Conservation (phyloP, 108 stramenopile genomes). For the Fragilaria radians region DNA sequence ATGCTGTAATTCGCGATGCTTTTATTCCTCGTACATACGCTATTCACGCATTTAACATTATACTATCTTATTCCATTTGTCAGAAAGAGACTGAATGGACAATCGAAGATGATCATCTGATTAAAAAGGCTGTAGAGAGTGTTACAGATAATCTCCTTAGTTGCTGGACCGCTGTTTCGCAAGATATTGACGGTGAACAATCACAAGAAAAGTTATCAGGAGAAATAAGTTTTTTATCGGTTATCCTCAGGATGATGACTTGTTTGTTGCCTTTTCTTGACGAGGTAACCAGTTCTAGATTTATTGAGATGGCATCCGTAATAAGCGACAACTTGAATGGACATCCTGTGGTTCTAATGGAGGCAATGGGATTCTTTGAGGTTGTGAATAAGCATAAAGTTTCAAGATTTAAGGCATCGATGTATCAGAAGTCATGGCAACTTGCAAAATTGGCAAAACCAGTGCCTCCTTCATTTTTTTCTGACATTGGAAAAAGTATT, state of each 20-base stretch:
- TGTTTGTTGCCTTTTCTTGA: conserved; percentile 49
- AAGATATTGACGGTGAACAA: conserved; percentile 47
- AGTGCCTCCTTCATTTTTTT: background rate
- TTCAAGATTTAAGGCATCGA: background rate
- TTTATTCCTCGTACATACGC: conserved; percentile 54
- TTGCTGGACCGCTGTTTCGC: conserved; percentile 59
- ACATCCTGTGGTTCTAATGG: conserved; percentile 57
- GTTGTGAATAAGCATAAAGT: conserved; percentile 25
- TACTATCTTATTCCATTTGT: conserved; percentile 55
- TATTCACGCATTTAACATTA: conserved; percentile 61
- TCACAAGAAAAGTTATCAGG: conserved; percentile 53
- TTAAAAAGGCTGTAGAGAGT: conserved; percentile 61
- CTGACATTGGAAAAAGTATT: background rate
- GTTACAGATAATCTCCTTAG: conserved; percentile 69
- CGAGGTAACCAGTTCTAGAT: conserved; percentile 35
- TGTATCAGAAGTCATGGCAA: background rate
- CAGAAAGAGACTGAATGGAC: conserved; percentile 17
- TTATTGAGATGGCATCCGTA: conserved; percentile 51
- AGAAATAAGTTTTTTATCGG: conserved; percentile 53
- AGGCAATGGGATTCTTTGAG: conserved; percentile 77
- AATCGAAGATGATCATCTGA: conserved; percentile 41
- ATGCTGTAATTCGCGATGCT: conserved; percentile 37
- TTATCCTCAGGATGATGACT: conserved; percentile 73
- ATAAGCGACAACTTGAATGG: conserved; percentile 33
- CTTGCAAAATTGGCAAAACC: background rate